Conservation (phyloP, 345 rosid genomes). For the Aethionema arabicum region DNA sequence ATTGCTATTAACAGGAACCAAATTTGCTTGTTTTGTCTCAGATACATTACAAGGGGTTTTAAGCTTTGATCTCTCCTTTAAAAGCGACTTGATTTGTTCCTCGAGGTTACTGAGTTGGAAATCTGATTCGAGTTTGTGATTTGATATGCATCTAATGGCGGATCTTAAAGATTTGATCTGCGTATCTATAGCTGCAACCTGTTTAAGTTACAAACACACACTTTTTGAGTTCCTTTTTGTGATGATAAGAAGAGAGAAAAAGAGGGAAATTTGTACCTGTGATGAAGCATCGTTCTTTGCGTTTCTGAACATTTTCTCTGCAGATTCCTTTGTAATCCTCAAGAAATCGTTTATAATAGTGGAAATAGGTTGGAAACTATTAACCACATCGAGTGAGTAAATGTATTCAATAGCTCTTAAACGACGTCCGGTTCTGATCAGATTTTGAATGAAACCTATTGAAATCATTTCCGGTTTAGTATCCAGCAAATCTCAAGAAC, state of each 20-base stretch:
- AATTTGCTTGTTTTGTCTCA: background rate
- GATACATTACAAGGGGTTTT: background rate
- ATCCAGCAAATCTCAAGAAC: background rate
- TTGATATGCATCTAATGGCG: constrained; percentile 24
- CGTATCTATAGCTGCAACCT: constrained; percentile 34
- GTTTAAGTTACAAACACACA: no score
- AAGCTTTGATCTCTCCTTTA: constrained; percentile 1
- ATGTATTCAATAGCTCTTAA: constrained; percentile 42
- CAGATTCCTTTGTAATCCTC: constrained; percentile 27
- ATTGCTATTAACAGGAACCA: constrained; percentile 14
- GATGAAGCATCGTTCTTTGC: constrained; percentile 17
- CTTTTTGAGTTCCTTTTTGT: no score
- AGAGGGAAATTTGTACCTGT: no score
- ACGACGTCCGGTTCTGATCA: constrained; percentile 32
- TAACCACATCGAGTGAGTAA: constrained; percentile 34
- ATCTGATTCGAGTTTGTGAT: constrained; percentile 33
- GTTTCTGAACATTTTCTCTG: constrained; percentile 12
- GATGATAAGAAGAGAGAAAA: no score
- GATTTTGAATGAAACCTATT: constrained; percentile 33
- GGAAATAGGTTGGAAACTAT: constrained; percentile 36
- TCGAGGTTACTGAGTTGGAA: constrained; percentile 10
- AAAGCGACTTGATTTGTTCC: constrained; percentile 21
- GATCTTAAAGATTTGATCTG: constrained; percentile 25
- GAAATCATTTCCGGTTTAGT: no score
- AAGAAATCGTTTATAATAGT: constrained; percentile 38